These are phyloP conservation scores for Pyrenula massariospora DNA, from an alignment of 495 filamentous ascomycete species.

Conservation along the genomic window DNA sequence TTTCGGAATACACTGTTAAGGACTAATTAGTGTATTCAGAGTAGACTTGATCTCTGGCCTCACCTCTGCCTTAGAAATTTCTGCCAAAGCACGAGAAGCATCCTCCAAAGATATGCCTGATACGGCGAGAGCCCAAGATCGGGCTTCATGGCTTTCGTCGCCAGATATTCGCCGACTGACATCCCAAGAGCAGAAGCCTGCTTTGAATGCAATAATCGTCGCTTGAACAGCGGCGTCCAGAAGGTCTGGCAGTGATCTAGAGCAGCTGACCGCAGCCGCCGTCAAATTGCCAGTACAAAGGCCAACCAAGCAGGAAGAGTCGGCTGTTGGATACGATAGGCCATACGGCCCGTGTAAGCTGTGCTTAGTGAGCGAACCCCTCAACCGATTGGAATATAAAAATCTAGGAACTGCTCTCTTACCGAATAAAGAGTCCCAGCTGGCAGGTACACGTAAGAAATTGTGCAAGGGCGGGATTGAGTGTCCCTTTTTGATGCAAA, in stretches of 20 bases:
- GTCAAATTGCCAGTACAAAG: slow-evolving; percentile 57
- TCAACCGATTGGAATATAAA: background rate
- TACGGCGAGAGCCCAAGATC: slow-evolving; percentile 36
- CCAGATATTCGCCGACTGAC: slow-evolving; percentile 6
- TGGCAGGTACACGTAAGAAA: slow-evolving; percentile 60
- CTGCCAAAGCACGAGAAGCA: background rate
- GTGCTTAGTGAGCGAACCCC: background rate
- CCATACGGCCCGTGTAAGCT: slow-evolving; percentile 1
- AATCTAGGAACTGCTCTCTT: background rate
- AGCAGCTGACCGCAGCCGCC: slow-evolving; percentile 45
- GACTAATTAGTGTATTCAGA: no score
- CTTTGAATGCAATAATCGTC: slow-evolving; percentile 48
- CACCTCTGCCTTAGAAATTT: background rate
- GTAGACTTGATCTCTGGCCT: no score
- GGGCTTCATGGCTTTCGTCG: slow-evolving; percentile 21
- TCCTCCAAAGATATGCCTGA: slow-evolving; percentile 13
- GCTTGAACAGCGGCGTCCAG: slow-evolving; percentile 43
- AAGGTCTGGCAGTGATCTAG: slow-evolving; percentile 41
- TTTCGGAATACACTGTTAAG: background rate
- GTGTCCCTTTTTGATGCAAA: slow-evolving; percentile 43
- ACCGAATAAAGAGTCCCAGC: slow-evolving; percentile 67
- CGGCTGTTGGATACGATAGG: slow-evolving; percentile 2
- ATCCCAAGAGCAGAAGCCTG: slow-evolving; percentile 18
- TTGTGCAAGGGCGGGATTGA: slow-evolving; percentile 52
- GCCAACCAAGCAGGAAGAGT: slow-evolving; percentile 5